Percentiles rank a stretch among this genome's conserved stretches.
Conservation (phyloP, 768 basidiomycete genomes). For the Mycena maculata region DNA sequence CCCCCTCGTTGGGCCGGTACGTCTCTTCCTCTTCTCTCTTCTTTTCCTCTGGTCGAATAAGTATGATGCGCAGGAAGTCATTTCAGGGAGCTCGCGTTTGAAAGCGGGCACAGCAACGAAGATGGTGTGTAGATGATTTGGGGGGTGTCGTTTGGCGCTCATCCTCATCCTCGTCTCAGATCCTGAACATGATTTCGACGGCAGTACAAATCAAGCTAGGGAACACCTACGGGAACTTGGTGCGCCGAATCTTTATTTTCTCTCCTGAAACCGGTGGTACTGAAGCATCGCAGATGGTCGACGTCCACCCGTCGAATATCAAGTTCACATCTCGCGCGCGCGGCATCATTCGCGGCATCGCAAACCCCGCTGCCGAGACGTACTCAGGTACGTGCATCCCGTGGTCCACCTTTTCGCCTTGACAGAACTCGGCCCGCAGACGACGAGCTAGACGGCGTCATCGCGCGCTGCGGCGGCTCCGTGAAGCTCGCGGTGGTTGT, state of each 20-base stretch:
- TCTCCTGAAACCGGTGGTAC: background rate
- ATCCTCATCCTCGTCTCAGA: conserved; percentile 30
- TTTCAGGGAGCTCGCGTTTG: conserved; percentile 50
- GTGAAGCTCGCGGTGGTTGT: conserved; percentile 49
- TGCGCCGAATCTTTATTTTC: conserved; percentile 26
- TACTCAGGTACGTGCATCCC: conserved; percentile 27
- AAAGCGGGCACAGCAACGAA: conserved; percentile 54
- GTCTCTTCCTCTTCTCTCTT: no score
- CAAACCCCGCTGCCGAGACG: conserved; percentile 21
- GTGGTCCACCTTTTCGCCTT: background rate
- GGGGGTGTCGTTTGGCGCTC: background rate
- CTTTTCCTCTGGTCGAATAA: no score
- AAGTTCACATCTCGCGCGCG: conserved; percentile 46
- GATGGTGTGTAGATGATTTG: conserved; percentile 37
- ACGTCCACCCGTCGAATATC: conserved; percentile 45
- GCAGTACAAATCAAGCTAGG: conserved; percentile 49
- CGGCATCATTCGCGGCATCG: conserved; percentile 45
- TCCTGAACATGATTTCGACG: conserved; percentile 52
- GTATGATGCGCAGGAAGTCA: no score
- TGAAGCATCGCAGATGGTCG: conserved; percentile 44
- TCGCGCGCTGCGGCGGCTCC: conserved; percentile 43
- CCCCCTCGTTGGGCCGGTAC: conserved; percentile 45
- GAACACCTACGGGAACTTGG: conserved; percentile 50
- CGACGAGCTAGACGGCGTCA: conserved; percentile 44
- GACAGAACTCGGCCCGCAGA: conserved; percentile 26